A percentile compares a stretch with the other conserved stretches of the same genome.
Conservation (phyloP, 192 early-diverging fungal genomes). For the Oehlia diaphana region DNA sequence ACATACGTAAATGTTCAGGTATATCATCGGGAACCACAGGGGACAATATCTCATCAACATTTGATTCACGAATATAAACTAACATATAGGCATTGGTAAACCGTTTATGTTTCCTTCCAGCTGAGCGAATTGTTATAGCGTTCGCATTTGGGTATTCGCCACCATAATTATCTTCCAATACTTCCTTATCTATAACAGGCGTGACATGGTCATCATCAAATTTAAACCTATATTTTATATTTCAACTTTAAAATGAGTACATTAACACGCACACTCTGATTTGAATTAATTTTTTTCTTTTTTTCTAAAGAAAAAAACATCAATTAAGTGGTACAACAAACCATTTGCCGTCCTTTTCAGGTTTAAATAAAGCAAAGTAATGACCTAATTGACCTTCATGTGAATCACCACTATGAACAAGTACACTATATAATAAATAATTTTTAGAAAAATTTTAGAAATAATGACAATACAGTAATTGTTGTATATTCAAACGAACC, state of each 20-base stretch:
- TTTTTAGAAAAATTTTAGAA: background rate
- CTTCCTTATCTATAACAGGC: no score
- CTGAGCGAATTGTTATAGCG: constrained; percentile 6
- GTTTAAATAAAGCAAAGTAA: constrained; percentile 89
- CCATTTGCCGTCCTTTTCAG: constrained; percentile 80
- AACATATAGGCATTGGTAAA: constrained; percentile 96
- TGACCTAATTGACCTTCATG: constrained; percentile 95
- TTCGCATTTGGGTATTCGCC: constrained; percentile 31
- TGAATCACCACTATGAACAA: constrained; percentile 94
- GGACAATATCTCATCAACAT: constrained; percentile 71
- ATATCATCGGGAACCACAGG: constrained; percentile 69
- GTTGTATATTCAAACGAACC: constrained; percentile 47
- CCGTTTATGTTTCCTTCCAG: no score
- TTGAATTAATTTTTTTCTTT: no score
- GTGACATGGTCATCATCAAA: constrained; percentile 84
- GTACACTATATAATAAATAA: constrained; percentile 56
- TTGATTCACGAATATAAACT: constrained; percentile 88
- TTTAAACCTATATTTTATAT: constrained; percentile 53
- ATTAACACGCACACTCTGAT: no score
- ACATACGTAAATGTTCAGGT: constrained; percentile 73
- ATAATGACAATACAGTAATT: background rate
- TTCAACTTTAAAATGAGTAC: no score
- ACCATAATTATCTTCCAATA: no score
- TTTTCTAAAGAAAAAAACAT: background rate
- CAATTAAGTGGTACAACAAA: background rate